Conservation (phyloP, 1,139 yeast genomes). For the Yamadazyma buinensis region DNA sequence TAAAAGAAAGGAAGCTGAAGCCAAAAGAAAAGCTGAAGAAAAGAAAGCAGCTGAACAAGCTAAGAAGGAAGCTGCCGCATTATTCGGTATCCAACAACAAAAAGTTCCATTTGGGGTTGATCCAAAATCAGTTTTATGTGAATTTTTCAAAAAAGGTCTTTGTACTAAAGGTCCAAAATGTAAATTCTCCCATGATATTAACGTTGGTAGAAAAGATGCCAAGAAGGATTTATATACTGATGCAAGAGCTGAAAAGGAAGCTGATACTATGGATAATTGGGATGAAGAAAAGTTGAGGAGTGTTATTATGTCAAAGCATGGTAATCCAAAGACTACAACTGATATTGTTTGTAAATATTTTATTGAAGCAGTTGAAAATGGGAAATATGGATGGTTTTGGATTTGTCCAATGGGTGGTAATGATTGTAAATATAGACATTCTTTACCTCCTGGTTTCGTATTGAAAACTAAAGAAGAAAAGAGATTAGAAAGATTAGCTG, state of each 20-base stretch:
- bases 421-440: slow-evolving; percentile 90
- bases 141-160: slow-evolving; percentile 81
- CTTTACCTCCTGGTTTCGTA: slow-evolving; percentile 96
- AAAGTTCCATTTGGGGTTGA: slow-evolving; percentile 97
- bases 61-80: slow-evolving; percentile 77
- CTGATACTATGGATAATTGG: slow-evolving; percentile 95
- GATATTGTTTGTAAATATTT: slow-evolving; percentile 92
- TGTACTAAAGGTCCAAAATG: slow-evolving; percentile 91
- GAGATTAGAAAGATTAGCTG: slow-evolving; percentile 81
- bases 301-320: slow-evolving; percentile 88
- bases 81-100: slow-evolving; percentile 71
- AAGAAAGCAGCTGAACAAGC: slow-evolving; percentile 90
- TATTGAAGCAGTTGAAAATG: slow-evolving; percentile 95
- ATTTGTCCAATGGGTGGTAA: slow-evolving; percentile 93
- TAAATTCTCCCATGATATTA: slow-evolving; percentile 90
- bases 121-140: slow-evolving; percentile 92
- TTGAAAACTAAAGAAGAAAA: slow-evolving; percentile 95
- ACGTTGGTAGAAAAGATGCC: slow-evolving; percentile 80
- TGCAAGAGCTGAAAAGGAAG: slow-evolving; percentile 68
- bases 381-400: slow-evolving; percentile 99
- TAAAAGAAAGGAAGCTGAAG: slow-evolving; percentile 74
- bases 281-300: slow-evolving; percentile 90
- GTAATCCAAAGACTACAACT: slow-evolving; percentile 91
- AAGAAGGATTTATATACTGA: slow-evolving; percentile 94
- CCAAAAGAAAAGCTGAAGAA: slow-evolving; percentile 73